These are phyloP conservation scores for Ophiosphaerella herpotricha DNA, from an alignment of 2,329 filamentous ascomycete genomes.

Conservation along the genomic window DNA sequence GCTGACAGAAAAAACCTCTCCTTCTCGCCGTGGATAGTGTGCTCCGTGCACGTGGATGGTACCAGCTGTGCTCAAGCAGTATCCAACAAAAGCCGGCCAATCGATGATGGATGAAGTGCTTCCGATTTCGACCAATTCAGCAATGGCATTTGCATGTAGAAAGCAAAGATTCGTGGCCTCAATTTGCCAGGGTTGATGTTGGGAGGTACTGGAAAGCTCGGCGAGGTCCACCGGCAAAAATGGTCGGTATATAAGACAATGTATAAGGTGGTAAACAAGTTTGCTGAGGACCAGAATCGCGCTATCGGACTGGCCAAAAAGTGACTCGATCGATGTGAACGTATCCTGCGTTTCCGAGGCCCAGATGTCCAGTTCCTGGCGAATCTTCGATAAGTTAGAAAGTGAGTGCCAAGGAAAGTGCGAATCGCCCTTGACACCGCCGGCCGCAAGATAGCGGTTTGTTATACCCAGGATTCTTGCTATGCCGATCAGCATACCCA, in stretches of 20 bases:
- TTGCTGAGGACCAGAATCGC: constrained; percentile 82
- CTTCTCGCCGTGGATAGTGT: constrained; percentile 70
- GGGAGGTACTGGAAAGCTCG: constrained; percentile 77
- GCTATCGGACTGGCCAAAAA: constrained; percentile 79
- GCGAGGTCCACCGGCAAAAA: constrained; percentile 84
- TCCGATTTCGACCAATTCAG: constrained; percentile 79
- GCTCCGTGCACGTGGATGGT: constrained; percentile 88
- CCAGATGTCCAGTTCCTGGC: constrained; percentile 84
- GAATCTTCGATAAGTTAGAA: constrained; percentile 83
- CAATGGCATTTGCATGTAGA: constrained; percentile 83
- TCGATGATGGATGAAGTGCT: constrained; percentile 75
- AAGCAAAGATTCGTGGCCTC: constrained; percentile 88
- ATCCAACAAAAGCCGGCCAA: constrained; percentile 85
- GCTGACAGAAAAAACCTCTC: constrained; percentile 66
- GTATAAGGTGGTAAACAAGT: constrained; percentile 82
- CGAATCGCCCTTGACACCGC: constrained; percentile 85
- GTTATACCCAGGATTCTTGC: constrained; percentile 80
- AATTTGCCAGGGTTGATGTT: constrained; percentile 92
- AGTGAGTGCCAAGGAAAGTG: constrained; percentile 90
- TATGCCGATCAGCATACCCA: constrained; percentile 82
- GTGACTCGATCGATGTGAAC: constrained; percentile 73
- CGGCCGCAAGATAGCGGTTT: constrained; percentile 81
- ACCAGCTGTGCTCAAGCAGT: constrained; percentile 83
- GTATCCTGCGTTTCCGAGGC: constrained; percentile 78
- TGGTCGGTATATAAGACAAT: constrained; percentile 84